A percentile compares a stretch with the other conserved stretches of the same genome.
Evolutionary conservation across 2,329 filamentous ascomycete genomes (phyloP).

Genomic region (Mariannaea elegans): DNA sequence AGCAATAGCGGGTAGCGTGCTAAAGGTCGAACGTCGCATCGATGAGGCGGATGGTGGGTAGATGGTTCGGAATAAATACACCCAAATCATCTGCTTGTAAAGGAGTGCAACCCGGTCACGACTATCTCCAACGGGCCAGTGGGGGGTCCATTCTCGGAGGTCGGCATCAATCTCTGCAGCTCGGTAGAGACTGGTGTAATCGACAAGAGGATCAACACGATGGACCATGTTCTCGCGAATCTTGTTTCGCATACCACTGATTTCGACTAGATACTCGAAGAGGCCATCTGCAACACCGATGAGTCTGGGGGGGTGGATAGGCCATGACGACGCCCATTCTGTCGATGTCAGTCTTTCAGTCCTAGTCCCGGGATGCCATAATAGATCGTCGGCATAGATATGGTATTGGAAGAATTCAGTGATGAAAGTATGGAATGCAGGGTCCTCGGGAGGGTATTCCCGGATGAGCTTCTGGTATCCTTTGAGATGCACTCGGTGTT

Average conservation of each 20-base stretch:
- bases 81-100: constrained; percentile 73
- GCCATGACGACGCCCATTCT: constrained; percentile 52
- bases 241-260: constrained; percentile 78
- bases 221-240: constrained; percentile 73
- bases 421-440: constrained; percentile 70
- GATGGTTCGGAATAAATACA: constrained; percentile 70
- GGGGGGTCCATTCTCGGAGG: constrained; percentile 78
- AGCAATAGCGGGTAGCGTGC: constrained; percentile 36
- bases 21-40: constrained; percentile 44
- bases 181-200: constrained; percentile 76
- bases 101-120: constrained; percentile 65
- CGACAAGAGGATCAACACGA: constrained; percentile 72
- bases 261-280: constrained; percentile 80
- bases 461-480: constrained; percentile 78
- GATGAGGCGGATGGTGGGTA: constrained; percentile 58
- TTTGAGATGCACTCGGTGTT: constrained; percentile 82
- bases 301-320: constrained; percentile 64
- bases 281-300: constrained; percentile 85
- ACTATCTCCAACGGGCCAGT: constrained; percentile 65
- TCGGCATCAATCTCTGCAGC: constrained; percentile 80
- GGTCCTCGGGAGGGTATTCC: constrained; percentile 67
- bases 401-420: constrained; percentile 90
- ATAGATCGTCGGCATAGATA: constrained; percentile 70
- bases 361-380: constrained; percentile 56
- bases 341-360: constrained; percentile 52